These are phyloP conservation scores for Tylopilus sp. DNA, from an alignment of 768 basidiomycete species.

Conservation along the genomic window DNA sequence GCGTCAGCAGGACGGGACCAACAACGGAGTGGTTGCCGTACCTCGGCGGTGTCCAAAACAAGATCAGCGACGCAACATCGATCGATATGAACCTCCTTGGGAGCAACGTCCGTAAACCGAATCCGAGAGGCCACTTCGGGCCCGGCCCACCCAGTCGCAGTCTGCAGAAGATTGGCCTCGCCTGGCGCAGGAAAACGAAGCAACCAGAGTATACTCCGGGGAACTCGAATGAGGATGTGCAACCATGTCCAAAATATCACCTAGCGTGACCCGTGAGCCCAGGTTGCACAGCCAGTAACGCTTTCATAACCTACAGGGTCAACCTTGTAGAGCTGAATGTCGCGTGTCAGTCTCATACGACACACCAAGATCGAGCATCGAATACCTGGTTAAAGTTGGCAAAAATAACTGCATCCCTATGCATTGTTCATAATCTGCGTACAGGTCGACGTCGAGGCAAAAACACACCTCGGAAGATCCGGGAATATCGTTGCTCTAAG, in stretches of 20 bases:
- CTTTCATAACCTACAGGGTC: conserved; percentile 32
- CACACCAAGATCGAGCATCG: not conserved
- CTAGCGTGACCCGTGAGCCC: conserved; percentile 21
- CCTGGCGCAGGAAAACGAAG: conserved; percentile 48
- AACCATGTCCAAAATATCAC: conserved; percentile 48
- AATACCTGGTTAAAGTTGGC: conserved; percentile 52
- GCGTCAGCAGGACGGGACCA: not conserved
- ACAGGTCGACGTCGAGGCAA: not conserved
- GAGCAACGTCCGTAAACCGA: conserved; percentile 46
- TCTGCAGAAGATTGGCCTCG: conserved; percentile 41
- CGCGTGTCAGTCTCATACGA: conserved; percentile 6
- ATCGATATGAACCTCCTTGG: conserved; percentile 43
- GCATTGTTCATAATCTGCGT: not conserved
- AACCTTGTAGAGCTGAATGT: conserved; percentile 43
- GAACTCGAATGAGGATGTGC: conserved; percentile 40
- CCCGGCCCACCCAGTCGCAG: conserved; percentile 44
- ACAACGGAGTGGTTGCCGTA: conserved; percentile 12
- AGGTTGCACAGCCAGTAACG: not conserved
- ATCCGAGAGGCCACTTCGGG: conserved; percentile 43
- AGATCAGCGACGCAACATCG: conserved; percentile 47
- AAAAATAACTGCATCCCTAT: conserved; percentile 43
- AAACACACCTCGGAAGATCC: conserved; percentile 38
- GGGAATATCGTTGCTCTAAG: conserved; percentile 42
- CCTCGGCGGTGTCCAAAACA: conserved; percentile 52
- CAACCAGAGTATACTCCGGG: conserved; percentile 49